Base-by-base conservation (phyloP, 2,329 filamentous ascomycete species). In the Cercospora sojina region DNA sequence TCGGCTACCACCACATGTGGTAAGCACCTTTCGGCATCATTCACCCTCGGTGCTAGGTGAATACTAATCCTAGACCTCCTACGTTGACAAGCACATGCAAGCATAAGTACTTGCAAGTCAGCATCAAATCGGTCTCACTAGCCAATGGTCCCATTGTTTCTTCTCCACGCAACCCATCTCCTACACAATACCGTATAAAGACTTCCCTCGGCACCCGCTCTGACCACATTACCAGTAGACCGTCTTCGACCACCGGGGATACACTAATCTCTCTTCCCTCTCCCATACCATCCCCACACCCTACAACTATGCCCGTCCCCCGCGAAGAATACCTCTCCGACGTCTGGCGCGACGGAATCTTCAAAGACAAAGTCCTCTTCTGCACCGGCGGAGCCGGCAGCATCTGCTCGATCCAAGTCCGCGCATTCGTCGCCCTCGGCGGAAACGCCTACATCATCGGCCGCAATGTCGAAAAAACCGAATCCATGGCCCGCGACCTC, bases 361-460 rank as follows among this genome's bases (percentile, higher is more conserved):
- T 97, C 77, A 86, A 90, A 69, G 88, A 90, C 77, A 94, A 95
- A 75, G 93, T 98, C 53, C 87, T 94, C 72, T 97, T 98, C 80
- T 96, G 96, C 75, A 99, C 95, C 3, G 95, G 95, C 66, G 95
- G 95, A 61, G 93, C 93, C 5, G 94, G 95, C 64, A 90, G 91
- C 27, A 98, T 99, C 76, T 97, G 95, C 83, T 95, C 91, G 74
- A 93, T 91, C 64, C 95, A 98, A 82, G 95, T 96, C 32, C 87
- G 93, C 70, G 95, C 95, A 3, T 83, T 99, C 67, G 93, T 99
- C 25, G 87, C 93, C 69, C 88, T 99, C 7, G 95, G 95, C 62
- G 94, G 93, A 53, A 90, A 98, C 74, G 95, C 95, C 59, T 96
- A 91, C 80, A 98, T 99, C 75, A 87, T 98, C 64, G 95, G 95